phyloP scores from a whole-genome alignment of 2,329 filamentous ascomycete genomes.

The Colletotrichum coccodes region DNA sequence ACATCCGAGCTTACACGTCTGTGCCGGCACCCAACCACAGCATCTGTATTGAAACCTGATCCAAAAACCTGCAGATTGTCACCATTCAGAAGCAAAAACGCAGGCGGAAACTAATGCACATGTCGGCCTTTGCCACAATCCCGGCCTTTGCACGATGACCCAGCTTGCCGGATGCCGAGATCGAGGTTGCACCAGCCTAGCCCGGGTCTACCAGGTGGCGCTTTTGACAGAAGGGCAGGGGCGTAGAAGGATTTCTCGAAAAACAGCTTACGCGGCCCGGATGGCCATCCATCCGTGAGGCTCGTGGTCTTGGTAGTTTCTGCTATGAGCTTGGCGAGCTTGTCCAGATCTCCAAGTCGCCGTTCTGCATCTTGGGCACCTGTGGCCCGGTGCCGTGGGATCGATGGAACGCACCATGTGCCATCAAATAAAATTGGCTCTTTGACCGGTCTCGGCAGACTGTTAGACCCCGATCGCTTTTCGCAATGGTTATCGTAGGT shows the following conservation, averaged over 20 bases:
- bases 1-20: constrained; percentile 6
- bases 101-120: constrained; percentile 27
- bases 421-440: not conserved
- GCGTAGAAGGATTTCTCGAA: too few relatives aligned
- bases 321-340: not conserved
- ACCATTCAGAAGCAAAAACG: not conserved
- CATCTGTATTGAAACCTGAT: not conserved
- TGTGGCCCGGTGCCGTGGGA: too few relatives aligned
- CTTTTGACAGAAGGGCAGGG: not conserved
- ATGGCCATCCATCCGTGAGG: not conserved
- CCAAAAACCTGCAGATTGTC: not conserved
- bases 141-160: constrained; percentile 6
- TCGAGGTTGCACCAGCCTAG: not conserved
- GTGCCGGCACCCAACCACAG: not conserved
- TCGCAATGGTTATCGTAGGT: too few relatives aligned
- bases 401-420: not conserved
- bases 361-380: not conserved
- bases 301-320: not conserved
- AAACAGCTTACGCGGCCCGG: not conserved
- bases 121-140: constrained; percentile 24
- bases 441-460: not conserved
- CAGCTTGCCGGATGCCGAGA: constrained; percentile 7
- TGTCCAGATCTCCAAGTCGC: not conserved
- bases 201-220: not conserved
- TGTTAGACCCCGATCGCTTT: too few relatives aligned